A percentile compares a stretch with the other conserved stretches of the same genome.
phyloP scores from a whole-genome alignment of 202 grass and related monocot genomes.

The Setaria italica region DNA sequence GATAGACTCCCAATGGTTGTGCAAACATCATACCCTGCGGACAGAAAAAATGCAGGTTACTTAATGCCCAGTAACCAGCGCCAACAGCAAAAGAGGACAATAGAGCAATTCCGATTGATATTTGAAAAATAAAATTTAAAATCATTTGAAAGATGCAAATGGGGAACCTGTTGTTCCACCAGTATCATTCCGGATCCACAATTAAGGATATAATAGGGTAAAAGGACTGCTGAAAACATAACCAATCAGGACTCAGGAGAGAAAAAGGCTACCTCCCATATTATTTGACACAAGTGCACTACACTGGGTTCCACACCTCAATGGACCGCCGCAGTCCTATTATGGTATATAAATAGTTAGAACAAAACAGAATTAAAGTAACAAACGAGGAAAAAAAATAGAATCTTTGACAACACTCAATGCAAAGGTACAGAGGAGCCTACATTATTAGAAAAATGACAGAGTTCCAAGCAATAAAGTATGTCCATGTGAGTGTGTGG shows the following conservation, averaged over 20 bases:
- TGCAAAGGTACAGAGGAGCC: not conserved
- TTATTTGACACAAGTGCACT: conserved; percentile 83
- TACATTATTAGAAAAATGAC: conserved; percentile 14
- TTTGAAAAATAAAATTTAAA: conserved; percentile 29
- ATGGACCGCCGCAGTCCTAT: conserved; percentile 86
- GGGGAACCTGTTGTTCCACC: not conserved
- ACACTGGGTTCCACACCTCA: conserved; percentile 75
- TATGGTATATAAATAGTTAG: conserved; percentile 45
- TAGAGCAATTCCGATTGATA: conserved; percentile 13
- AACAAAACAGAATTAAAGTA: conserved; percentile 26
- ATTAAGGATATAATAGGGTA: not conserved
- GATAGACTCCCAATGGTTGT: conserved; percentile 67
- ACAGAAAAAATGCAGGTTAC: conserved; percentile 33
- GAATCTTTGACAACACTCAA: not conserved
- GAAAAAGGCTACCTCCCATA: conserved; percentile 60
- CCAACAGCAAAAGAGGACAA: conserved; percentile 10
- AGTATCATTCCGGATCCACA: not conserved
- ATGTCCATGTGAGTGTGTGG: not conserved
- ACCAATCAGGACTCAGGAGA: conserved; percentile 19
- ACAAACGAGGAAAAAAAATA: not conserved
- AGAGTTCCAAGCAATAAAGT: not conserved
- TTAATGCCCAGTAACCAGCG: not conserved
- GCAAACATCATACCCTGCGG: conserved; percentile 87
- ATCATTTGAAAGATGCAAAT: conserved; percentile 20
- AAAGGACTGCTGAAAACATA: conserved; percentile 27